A percentile compares a stretch with the other conserved stretches of the same genome.
Evolutionary conservation across 129 eudicot genomes (phyloP).

Genomic region (Erigeron canadensis): DNA sequence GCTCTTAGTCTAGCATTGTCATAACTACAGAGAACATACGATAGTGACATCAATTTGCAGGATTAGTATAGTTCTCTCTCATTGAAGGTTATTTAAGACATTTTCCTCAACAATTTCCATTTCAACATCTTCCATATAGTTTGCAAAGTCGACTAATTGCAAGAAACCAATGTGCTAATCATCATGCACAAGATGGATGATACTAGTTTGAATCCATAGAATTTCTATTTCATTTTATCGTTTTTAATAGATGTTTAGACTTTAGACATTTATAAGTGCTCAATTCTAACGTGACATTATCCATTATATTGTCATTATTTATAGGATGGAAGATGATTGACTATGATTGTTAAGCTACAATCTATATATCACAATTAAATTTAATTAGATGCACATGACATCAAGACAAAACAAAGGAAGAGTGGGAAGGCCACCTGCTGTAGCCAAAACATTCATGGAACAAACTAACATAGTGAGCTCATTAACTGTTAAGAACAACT

Average conservation of each 20-base stretch:
- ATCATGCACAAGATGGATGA: not conserved
- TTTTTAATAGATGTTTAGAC: not conserved
- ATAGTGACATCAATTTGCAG: not conserved
- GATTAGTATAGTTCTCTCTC: not conserved
- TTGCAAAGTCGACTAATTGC: not conserved
- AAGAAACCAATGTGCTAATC: not conserved
- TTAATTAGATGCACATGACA: too few species aligned
- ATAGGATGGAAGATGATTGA: too few species aligned
- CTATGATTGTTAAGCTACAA: too few species aligned
- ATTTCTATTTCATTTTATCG: not conserved
- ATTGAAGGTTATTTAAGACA: not conserved
- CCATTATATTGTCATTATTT: too few species aligned
- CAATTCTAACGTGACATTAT: not conserved
- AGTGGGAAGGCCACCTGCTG: not conserved
- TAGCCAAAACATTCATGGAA: slow-evolving; percentile 4
- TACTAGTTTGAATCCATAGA: not conserved
- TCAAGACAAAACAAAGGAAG: too few species aligned
- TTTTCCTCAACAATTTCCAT: not conserved
- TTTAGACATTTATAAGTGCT: not conserved
- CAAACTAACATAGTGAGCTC: not conserved
- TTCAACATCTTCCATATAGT: not conserved
- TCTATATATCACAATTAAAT: too few species aligned
- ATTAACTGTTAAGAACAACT: slow-evolving; percentile 11
- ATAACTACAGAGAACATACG: not conserved
- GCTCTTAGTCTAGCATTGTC: not conserved